A percentile compares a stretch with the other conserved stretches of the same genome.
Evolutionary conservation across 164 flowering plant genomes (phyloP).

Genomic region (Vitis vinifera): ASM3070453v1 NC_081823.1:9207501-9208000

Average conservation of each 20-base stretch:
- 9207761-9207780: background rate
- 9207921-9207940: slow-evolving; percentile 73
- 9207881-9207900: slow-evolving; percentile 61
- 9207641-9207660: too few species aligned
- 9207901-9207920: slow-evolving; percentile 52
- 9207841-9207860: slow-evolving; percentile 85
- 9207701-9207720: slow-evolving; percentile 34
- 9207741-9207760: background rate
- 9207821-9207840: slow-evolving; percentile 45
- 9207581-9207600: too few species aligned
- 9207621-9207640: too few species aligned
- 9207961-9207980: slow-evolving; percentile 61
- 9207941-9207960: slow-evolving; percentile 74
- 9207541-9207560: too few species aligned
- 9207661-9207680: too few species aligned
- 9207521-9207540: too few species aligned
- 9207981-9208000: background rate
- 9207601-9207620: too few species aligned
- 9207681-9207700: background rate
- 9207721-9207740: slow-evolving; percentile 7
- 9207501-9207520: too few species aligned
- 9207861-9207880: slow-evolving; percentile 62
- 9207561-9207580: too few species aligned
- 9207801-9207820: slow-evolving; percentile 57
- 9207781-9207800: slow-evolving; percentile 3